Base-by-base conservation (phyloP, 768 basidiomycete species). In the Udeniomyces megalosporus region DNA sequence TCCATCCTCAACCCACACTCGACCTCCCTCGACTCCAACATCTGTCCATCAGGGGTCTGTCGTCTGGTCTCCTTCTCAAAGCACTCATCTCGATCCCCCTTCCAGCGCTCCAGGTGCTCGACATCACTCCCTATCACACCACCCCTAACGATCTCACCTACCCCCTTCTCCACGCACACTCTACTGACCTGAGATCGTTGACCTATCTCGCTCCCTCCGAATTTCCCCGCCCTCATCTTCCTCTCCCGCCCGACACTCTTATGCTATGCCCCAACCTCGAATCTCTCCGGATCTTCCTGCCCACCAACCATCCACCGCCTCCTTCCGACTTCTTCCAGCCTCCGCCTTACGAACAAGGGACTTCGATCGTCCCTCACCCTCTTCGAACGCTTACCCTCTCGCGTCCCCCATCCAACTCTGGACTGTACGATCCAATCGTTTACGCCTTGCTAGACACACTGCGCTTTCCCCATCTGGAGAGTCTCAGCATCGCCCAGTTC, bases 121-220 rank as follows among this genome's bases (percentile, higher is more conserved):
- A 65, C 12, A 58, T 73, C 48, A 67, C 68, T 2, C 52, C 68
- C 0, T 70, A 70, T 58, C 45, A 68, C 51, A 58, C 59, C 12
- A 51, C 52, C 12, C 48, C 54, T 0, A 32, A 28, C 29, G 69
- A 71, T 29, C 62, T 57, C 26, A 73, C 70, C 3, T 54, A 62
- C 3, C 58, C 58, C 1, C 64, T 74, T 28, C 64, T 69, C 45
- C 44, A 59, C 15, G 24, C 59, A 0, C 72, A 74, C 50, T 71
- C 71, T 0, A 12, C 49, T 1, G 68, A 69, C 49, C 57, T 74
- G 12, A 29, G 59, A 3, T 70, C 69, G 0, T 61, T 73, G 8
- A 69, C 71, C 0, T 71, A 69, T 48, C 67, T 70, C 20, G 62
- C 66, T 11, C 52, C 65, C 1, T 64, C 66, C 47, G 69, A 70